Conservation (phyloP, 495 filamentous ascomycete genomes). For the Hyaloscypha finlandica region DNA sequence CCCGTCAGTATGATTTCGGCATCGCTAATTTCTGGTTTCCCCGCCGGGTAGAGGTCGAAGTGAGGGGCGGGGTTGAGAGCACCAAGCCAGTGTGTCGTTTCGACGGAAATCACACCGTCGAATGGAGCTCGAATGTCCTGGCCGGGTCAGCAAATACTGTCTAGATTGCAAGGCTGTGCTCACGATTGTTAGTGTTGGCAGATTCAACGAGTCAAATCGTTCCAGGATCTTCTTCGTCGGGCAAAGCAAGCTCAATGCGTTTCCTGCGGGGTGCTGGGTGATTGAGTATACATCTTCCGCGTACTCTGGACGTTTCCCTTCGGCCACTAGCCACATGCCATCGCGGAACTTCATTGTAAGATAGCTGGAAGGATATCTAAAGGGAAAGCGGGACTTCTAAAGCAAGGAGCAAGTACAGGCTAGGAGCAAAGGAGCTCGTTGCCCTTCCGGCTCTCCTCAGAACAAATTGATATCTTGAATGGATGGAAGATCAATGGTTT, state of each 20-base stretch:
- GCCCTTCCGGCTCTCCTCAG: neutral
- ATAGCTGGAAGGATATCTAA: neutral
- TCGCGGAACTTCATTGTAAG: conserved; percentile 48
- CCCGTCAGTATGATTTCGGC: conserved; percentile 49
- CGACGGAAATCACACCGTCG: conserved; percentile 63
- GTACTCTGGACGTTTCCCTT: conserved; percentile 52
- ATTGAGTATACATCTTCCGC: conserved; percentile 55
- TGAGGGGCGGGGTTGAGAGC: conserved; percentile 59
- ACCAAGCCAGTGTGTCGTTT: conserved; percentile 65
- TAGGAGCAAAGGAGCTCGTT: neutral
- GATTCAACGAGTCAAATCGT: conserved; percentile 61
- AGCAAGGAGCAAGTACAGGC: neutral
- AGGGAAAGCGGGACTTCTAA: neutral
- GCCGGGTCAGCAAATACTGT: conserved; percentile 32
- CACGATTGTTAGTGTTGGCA: conserved; percentile 49
- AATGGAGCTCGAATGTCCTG: conserved; percentile 55
- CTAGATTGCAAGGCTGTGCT: conserved; percentile 18
- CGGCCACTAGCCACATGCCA: conserved; percentile 54
- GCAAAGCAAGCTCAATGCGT: conserved; percentile 48
- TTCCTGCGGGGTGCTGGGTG: conserved; percentile 38
- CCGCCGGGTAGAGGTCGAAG: conserved; percentile 60
- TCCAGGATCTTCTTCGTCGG: conserved; percentile 47
- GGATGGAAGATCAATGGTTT: neutral
- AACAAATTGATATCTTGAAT: neutral
- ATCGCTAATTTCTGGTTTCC: conserved; percentile 45